Conservation (phyloP, 2,329 filamentous ascomycete genomes). For the Alternaria dauci region DNA sequence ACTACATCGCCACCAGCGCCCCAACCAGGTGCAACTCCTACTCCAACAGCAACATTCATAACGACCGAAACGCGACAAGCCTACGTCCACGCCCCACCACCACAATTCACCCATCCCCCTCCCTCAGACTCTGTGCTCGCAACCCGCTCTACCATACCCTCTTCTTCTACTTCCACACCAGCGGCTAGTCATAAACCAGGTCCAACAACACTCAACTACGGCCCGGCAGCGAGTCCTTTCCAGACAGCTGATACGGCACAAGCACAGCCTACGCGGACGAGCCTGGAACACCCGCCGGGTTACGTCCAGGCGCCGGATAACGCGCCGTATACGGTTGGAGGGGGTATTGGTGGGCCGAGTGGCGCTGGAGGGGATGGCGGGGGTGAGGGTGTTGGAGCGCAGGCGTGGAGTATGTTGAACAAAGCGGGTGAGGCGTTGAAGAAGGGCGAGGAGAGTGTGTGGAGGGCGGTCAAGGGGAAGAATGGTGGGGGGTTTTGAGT, state of each 20-base stretch:
- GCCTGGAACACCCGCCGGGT: conserved; percentile 56
- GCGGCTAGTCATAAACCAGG: conserved; percentile 31
- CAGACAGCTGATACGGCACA: conserved; percentile 29
- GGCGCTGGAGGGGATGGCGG: conserved; percentile 23
- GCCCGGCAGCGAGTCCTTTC: conserved; percentile 42
- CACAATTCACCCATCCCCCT: conserved; percentile 52
- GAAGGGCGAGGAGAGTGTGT: conserved; percentile 48
- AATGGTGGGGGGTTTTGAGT: conserved; percentile 14
- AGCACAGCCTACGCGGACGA: conserved; percentile 19
- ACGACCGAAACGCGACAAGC: conserved; percentile 40
- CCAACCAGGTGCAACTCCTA: conserved; percentile 46
- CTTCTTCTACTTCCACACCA: conserved; percentile 14
- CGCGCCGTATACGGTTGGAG: conserved; percentile 51
- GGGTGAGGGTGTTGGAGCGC: conserved; percentile 38
- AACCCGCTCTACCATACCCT: conserved; percentile 49
- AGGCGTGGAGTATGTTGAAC: conserved; percentile 46
- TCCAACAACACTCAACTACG: conserved; percentile 52
- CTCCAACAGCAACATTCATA: conserved; percentile 35
- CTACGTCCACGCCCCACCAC: neutral
- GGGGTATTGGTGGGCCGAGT: conserved; percentile 42
- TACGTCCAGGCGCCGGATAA: conserved; percentile 58
- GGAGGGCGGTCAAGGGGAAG: conserved; percentile 46
- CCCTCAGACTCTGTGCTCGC: conserved; percentile 50
- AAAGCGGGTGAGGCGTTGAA: conserved; percentile 49
- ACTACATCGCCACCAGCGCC: conserved; percentile 39